phyloP scores from a whole-genome alignment of 352 stramenopile species.

The Globisporangium iwayamae region DNA sequence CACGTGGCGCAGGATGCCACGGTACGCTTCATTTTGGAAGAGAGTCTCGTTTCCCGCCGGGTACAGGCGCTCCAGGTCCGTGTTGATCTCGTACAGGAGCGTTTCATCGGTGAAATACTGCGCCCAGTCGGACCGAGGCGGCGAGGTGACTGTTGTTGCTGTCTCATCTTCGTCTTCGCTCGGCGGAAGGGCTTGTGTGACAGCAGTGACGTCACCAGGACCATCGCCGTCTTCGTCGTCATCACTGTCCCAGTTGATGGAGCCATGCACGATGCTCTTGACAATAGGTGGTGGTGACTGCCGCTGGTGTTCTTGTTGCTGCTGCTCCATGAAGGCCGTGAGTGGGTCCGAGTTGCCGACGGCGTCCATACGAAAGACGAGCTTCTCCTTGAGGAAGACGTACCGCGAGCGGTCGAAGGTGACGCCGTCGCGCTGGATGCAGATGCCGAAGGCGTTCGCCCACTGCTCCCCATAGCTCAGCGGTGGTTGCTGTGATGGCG shows the following conservation, averaged over 20 bases:
- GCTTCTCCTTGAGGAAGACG: constrained; percentile 45
- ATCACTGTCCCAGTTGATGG: constrained; percentile 18
- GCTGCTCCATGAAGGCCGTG: constrained; percentile 24
- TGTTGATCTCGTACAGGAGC: constrained; percentile 80
- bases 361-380: constrained; percentile 68
- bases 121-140: constrained; percentile 27
- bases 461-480: constrained; percentile 29
- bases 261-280: constrained; percentile 11
- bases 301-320: not conserved
- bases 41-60: constrained; percentile 68
- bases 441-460: constrained; percentile 27
- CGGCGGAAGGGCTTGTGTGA: not conserved
- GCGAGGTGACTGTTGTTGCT: not conserved
- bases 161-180: not conserved
- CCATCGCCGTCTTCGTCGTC: constrained; percentile 4
- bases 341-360: constrained; percentile 44
- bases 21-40: constrained; percentile 68
- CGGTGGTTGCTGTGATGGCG: not conserved
- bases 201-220: not conserved
- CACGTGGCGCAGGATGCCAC: constrained; percentile 65
- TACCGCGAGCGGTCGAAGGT: constrained; percentile 39
- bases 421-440: constrained; percentile 15
- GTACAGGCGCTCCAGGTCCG: constrained; percentile 71
- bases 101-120: constrained; percentile 72
- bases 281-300: not conserved